Evolutionary conservation across 140 eudicot genomes (phyloP).

Genomic region (Senecio squalidus): DNA sequence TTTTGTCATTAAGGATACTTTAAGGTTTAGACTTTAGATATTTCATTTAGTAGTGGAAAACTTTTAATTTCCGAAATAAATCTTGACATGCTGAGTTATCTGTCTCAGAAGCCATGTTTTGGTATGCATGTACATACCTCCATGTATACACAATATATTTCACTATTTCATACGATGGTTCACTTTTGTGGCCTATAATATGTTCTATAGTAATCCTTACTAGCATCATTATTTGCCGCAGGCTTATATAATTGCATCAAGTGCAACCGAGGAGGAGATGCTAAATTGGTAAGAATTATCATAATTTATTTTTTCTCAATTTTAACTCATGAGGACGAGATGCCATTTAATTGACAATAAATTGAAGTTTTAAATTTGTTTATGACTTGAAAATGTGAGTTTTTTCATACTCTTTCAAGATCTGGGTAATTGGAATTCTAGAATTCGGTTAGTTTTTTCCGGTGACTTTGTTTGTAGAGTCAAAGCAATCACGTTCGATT

Average conservation of each 20-base stretch:
- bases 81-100: too few relatives aligned
- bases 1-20: not conserved
- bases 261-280: slow-evolving; percentile 74
- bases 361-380: not conserved
- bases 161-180: too few relatives aligned
- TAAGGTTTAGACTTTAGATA: not conserved
- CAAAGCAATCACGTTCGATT: not conserved
- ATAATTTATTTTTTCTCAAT: not conserved
- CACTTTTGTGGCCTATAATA: too few relatives aligned
- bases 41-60: not conserved
- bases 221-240: slow-evolving; percentile 15
- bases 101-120: not conserved
- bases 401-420: not conserved
- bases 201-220: not conserved
- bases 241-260: slow-evolving; percentile 79
- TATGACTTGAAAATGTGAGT: not conserved
- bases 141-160: not conserved
- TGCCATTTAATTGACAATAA: not conserved
- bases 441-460: not conserved
- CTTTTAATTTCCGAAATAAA: not conserved
- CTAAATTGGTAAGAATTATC: slow-evolving; percentile 51
- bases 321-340: not conserved
- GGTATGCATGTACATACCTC: not conserved
- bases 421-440: not conserved
- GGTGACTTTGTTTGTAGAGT: slow-evolving; percentile 8